Conservation (phyloP, 352 stramenopile genomes). For the Peronospora destructor region DNA sequence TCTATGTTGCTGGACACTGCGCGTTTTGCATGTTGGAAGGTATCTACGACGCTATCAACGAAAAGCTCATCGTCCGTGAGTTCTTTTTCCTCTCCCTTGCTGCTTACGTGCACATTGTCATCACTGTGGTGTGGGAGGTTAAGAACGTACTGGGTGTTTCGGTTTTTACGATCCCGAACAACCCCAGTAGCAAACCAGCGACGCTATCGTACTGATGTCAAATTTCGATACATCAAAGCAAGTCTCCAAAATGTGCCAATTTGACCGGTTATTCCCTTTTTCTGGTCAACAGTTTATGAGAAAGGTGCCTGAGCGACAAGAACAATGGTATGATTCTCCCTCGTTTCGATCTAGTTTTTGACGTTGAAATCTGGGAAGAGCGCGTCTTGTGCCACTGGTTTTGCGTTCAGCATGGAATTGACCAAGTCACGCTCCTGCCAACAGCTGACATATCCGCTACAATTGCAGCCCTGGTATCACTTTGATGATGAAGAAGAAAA, state of each 20-base stretch:
- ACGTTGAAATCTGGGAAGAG: constrained; percentile 35
- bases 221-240: constrained; percentile 1
- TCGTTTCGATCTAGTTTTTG: neutral
- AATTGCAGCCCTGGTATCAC: constrained; percentile 1
- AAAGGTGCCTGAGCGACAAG: constrained; percentile 15
- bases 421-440: constrained; percentile 16
- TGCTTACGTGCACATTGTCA: constrained; percentile 81
- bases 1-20: constrained; percentile 81
- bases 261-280: constrained; percentile 8
- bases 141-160: constrained; percentile 77
- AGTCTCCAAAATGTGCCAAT: neutral
- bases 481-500: neutral
- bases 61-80: constrained; percentile 76
- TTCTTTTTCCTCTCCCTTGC: constrained; percentile 86
- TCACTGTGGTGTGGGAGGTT: constrained; percentile 83
- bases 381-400: neutral
- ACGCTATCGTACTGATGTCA: constrained; percentile 22
- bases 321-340: constrained; percentile 6
- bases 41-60: constrained; percentile 78
- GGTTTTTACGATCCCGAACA: constrained; percentile 67
- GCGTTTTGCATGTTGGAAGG: constrained; percentile 77
- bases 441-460: constrained; percentile 4
- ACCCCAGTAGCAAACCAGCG: constrained; percentile 14
- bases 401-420: constrained; percentile 29
- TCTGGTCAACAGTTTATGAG: constrained; percentile 15